Conservation (phyloP, 2,329 filamentous ascomycete species). For the Alternaria sp. region DNA sequence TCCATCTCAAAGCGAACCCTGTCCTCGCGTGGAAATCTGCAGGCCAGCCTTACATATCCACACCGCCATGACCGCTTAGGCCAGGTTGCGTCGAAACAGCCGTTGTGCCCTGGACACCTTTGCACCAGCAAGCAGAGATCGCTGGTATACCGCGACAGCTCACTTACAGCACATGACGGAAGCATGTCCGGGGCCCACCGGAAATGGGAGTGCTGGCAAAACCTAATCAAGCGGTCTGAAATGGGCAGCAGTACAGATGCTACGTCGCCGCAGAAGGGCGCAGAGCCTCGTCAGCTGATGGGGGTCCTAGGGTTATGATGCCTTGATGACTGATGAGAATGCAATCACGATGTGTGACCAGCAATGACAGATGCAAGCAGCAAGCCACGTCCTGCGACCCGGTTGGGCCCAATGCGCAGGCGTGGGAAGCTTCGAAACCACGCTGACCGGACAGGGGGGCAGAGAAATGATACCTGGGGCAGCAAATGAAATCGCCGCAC, state of each 20-base stretch:
- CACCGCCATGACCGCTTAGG: slow-evolving; percentile 34
- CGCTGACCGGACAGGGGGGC: slow-evolving; percentile 30
- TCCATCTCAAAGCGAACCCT: slow-evolving; percentile 31
- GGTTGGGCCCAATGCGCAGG: slow-evolving; percentile 29
- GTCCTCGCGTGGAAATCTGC: slow-evolving; percentile 48
- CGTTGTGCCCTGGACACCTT: slow-evolving; percentile 42
- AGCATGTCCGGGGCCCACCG: slow-evolving; percentile 28
- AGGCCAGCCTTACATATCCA: slow-evolving; percentile 46
- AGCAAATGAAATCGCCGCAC: slow-evolving; percentile 39
- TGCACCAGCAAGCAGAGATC: slow-evolving; percentile 23
- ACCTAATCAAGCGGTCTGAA: slow-evolving; percentile 2
- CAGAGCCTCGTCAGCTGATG: slow-evolving; percentile 39
- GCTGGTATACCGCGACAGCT: slow-evolving; percentile 27
- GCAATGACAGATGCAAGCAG: slow-evolving; percentile 18
- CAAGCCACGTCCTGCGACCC: slow-evolving; percentile 27
- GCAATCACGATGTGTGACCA: slow-evolving; percentile 16
- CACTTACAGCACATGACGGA: slow-evolving; percentile 39
- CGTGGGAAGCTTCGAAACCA: slow-evolving; percentile 26
- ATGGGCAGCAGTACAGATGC: slow-evolving; percentile 28
- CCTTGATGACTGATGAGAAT: slow-evolving; percentile 25
- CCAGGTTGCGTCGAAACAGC: slow-evolving; percentile 37
- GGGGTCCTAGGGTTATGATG: slow-evolving; percentile 16
- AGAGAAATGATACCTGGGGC: slow-evolving; percentile 29
- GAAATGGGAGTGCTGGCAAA: slow-evolving; percentile 7
- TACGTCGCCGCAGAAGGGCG: slow-evolving; percentile 27